Evolutionary conservation across 192 early-diverging fungal genomes (phyloP), one percentile per base, ranked within the genome.

Genomic region (Linnemannia schmuckeri): DNA sequence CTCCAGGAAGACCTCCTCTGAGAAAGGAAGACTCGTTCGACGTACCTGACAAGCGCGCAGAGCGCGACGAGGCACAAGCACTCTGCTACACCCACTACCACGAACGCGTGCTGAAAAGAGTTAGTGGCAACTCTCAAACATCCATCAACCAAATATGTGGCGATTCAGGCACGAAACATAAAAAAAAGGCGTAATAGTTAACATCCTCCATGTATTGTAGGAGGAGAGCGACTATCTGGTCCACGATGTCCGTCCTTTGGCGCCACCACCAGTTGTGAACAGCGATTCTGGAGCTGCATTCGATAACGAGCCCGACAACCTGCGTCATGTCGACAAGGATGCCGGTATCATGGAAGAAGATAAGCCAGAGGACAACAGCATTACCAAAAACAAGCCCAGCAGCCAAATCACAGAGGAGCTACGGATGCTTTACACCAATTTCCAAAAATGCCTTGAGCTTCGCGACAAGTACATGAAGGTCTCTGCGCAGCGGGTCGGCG

Each of bases 391-490:
- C 27, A 66, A 66, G 13, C 12, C 33, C 12, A 12, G 1, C 27
- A 88, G 88, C 37, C 92, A 92, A 27, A 90, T 96, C 24, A 89
- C 90, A 4, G 85, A 90, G 69, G 95, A 97, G 80, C 82, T 96
- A 9, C 80, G 89, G 44, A 88, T 90, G 20, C 90, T 96, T 27
- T 95, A 95, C 77, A 84, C 88, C 7, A 78, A 83, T 15, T 89
- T 98, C 55, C 91, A 94, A 69, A 82, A 90, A 47, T 98, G 97
- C 88, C 93, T 97, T 17, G 90, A 92, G 42, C 82, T 98, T 52
- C 93, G 98, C 40, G 91, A 94, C 74, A 94, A 96, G 76, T 99
- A 99, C 91, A 98, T 99, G 94, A 70, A 75, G 41, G 72, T 89
- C 17, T 94, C 93, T 18, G 82, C 88, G 22, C 98, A 99, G 88